phyloP scores from a whole-genome alignment of 768 basidiomycete species.

The Panellus pusillus region DNA sequence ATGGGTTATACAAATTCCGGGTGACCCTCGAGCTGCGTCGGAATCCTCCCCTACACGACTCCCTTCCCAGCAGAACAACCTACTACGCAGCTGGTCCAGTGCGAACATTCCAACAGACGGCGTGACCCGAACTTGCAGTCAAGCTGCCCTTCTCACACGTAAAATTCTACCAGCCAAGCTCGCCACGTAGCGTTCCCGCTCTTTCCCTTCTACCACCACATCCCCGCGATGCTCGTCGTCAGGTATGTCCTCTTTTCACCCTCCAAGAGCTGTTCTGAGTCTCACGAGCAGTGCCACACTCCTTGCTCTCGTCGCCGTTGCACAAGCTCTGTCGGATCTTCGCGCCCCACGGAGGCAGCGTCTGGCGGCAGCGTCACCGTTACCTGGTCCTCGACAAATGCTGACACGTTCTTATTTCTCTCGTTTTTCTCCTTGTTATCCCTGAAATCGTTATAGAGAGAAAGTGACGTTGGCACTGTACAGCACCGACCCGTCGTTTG shows the following conservation, averaged over 20 bases:
- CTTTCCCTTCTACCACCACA: neutral
- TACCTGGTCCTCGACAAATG: slow-evolving; percentile 4
- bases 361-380: neutral
- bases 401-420: slow-evolving; percentile 1
- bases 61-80: too few species aligned
- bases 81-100: too few species aligned
- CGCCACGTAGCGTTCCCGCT: slow-evolving; percentile 1
- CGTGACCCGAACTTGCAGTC: too few species aligned
- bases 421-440: neutral
- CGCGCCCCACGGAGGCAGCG: neutral
- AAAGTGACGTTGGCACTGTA: neutral
- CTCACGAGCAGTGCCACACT: neutral
- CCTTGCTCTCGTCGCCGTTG: neutral
- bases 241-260: neutral
- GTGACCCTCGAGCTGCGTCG: too few species aligned
- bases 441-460: neutral
- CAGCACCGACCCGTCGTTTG: neutral
- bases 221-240: neutral
- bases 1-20: too few species aligned
- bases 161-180: slow-evolving; percentile 5
- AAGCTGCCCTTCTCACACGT: neutral
- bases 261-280: neutral
- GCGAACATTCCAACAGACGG: too few species aligned
- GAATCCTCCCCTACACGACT: too few species aligned
- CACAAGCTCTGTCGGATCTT: slow-evolving; percentile 6